Conservation (phyloP, 192 early-diverging fungal genomes). For the Gryganskiella cystojenkinii region DNA sequence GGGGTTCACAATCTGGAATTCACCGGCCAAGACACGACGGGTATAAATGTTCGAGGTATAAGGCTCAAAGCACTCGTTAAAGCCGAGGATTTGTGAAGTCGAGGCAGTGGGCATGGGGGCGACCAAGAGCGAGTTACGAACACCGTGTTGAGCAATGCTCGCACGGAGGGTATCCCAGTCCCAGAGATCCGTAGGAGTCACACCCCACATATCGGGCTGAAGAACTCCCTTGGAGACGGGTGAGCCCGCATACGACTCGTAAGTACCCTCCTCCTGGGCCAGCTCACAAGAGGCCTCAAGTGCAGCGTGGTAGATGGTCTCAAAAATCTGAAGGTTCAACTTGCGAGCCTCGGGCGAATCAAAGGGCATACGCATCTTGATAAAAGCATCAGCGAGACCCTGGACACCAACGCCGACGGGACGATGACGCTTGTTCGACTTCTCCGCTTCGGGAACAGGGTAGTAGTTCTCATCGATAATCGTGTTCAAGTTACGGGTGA, state of each 20-base stretch:
- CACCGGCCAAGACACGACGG: slow-evolving; percentile 93
- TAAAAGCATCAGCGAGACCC: slow-evolving; percentile 97
- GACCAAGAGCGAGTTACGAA: slow-evolving; percentile 93
- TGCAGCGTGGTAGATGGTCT: slow-evolving; percentile 96
- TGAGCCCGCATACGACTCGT: slow-evolving; percentile 88
- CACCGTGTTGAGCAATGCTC: slow-evolving; percentile 82
- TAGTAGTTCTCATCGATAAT: slow-evolving; percentile 99
- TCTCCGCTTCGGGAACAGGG: slow-evolving; percentile 87
- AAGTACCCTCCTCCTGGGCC: slow-evolving; percentile 80
- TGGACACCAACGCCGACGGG: slow-evolving; percentile 99
- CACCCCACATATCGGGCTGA: slow-evolving; percentile 96
- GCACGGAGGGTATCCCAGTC: slow-evolving; percentile 90
- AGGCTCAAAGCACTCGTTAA: slow-evolving; percentile 98
- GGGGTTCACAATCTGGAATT: slow-evolving; percentile 99
- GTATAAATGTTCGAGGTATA: slow-evolving; percentile 97
- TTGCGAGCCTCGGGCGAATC: slow-evolving; percentile 86
- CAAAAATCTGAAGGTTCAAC: slow-evolving; percentile 92
- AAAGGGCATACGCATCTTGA: slow-evolving; percentile 94
- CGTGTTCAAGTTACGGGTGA: slow-evolving; percentile 93
- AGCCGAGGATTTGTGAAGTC: slow-evolving; percentile 96
- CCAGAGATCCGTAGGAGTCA: slow-evolving; percentile 83
- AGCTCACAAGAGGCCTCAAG: slow-evolving; percentile 93
- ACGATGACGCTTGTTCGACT: slow-evolving; percentile 93
- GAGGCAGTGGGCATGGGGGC: slow-evolving; percentile 99
- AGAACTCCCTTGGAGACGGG: slow-evolving; percentile 92